phyloP scores from a whole-genome alignment of 73 alveolate genomes.

The Paraurostyla sp. region DNA sequence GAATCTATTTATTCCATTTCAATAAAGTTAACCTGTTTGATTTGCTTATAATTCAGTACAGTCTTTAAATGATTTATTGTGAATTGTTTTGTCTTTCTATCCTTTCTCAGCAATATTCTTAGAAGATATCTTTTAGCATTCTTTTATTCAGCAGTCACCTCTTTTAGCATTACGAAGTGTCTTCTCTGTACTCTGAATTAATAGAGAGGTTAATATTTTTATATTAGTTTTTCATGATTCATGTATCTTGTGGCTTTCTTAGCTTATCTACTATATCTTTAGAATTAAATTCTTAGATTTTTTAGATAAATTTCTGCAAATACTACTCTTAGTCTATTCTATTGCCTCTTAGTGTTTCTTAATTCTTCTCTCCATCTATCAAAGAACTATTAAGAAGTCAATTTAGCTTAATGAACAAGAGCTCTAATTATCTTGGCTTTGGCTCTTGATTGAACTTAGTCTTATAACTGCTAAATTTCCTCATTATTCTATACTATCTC shows the following conservation, averaged over 20 bases:
- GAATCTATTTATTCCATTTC: constrained; percentile 7
- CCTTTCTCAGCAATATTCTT: neutral
- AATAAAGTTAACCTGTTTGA: neutral
- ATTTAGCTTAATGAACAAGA: neutral
- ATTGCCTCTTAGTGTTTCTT: neutral
- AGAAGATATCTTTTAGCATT: no score
- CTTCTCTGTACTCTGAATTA: neutral
- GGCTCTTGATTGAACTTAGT: neutral
- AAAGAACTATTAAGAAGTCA: neutral
- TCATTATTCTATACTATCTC: neutral
- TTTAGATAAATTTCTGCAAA: neutral
- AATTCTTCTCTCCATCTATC: neutral
- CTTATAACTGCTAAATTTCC: neutral
- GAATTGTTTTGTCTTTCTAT: neutral
- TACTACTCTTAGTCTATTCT: constrained; percentile 9
- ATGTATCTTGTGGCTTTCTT: constrained; percentile 14
- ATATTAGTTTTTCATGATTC: neutral
- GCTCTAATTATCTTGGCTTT: neutral
- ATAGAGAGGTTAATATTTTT: neutral
- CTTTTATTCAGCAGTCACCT: no score
- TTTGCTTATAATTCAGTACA: neutral
- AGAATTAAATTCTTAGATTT: neutral
- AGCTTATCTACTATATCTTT: neutral
- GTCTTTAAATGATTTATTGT: neutral
- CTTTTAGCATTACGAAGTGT: no score